phyloP scores from a whole-genome alignment of 306 rosid genomes.

The Acacia confusa region DNA sequence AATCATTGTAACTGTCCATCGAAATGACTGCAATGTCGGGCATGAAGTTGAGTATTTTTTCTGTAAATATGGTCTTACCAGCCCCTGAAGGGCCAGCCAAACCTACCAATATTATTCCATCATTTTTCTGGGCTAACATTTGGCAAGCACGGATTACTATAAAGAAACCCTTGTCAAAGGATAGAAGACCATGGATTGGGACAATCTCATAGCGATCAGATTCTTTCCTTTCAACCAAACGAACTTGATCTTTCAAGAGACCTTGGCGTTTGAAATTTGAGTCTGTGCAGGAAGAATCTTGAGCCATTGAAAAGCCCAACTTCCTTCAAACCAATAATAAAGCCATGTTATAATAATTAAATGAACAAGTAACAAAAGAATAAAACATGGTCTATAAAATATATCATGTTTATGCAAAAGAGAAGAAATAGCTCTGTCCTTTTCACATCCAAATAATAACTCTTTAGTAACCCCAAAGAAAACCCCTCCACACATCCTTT shows the following conservation, averaged over 20 bases:
- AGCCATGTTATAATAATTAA: conserved; percentile 14
- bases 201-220: conserved; percentile 69
- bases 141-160: conserved; percentile 92
- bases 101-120: conserved; percentile 87
- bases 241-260: conserved; percentile 90
- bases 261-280: conserved; percentile 69
- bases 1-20: conserved; percentile 94
- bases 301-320: conserved; percentile 54
- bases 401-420: neutral
- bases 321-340: conserved; percentile 35
- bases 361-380: conserved; percentile 19
- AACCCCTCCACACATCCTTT: neutral
- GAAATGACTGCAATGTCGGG: conserved; percentile 97
- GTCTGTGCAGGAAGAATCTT: conserved; percentile 52
- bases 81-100: conserved; percentile 99
- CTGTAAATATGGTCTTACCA: conserved; percentile 91
- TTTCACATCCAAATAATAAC: neutral
- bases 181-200: conserved; percentile 64
- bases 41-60: conserved; percentile 89
- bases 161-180: conserved; percentile 98
- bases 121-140: conserved; percentile 80
- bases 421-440: neutral
- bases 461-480: conserved; percentile 3
- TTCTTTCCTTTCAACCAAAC: conserved; percentile 72
- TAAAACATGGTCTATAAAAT: conserved; percentile 12